A percentile compares a stretch with the other conserved stretches of the same genome.
These are phyloP conservation scores for Panellus pusillus DNA, from an alignment of 768 basidiomycete species.

Conservation along the genomic window DNA sequence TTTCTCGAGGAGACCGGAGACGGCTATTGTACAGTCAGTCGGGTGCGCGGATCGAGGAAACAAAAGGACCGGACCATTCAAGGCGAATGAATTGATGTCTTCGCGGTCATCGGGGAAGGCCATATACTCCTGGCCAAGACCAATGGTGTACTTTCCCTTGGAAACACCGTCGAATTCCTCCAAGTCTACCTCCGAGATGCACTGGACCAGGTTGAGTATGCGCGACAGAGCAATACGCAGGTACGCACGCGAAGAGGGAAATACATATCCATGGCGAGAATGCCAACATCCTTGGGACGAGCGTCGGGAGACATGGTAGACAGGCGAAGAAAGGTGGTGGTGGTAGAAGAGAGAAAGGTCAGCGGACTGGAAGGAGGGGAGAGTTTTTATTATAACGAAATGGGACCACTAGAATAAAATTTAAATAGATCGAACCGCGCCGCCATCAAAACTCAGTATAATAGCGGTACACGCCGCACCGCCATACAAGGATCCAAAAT, in stretches of 20 bases:
- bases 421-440: background rate
- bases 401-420: slow-evolving; percentile 6
- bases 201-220: slow-evolving; percentile 46
- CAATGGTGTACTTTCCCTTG: slow-evolving; percentile 98
- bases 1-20: slow-evolving; percentile 86
- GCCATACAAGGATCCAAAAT: too few species aligned
- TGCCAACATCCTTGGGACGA: slow-evolving; percentile 91
- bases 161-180: slow-evolving; percentile 93
- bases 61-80: slow-evolving; percentile 67
- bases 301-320: slow-evolving; percentile 26
- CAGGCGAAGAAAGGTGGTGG: slow-evolving; percentile 29
- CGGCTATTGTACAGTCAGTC: slow-evolving; percentile 50
- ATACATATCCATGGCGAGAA: slow-evolving; percentile 92
- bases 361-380: background rate
- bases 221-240: background rate
- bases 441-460: too few species aligned
- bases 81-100: slow-evolving; percentile 97
- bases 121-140: slow-evolving; percentile 97
- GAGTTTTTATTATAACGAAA: too few species aligned
- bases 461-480: too few species aligned
- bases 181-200: slow-evolving; percentile 93
- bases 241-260: slow-evolving; percentile 82
- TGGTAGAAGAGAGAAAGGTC: slow-evolving; percentile 20
- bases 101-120: slow-evolving; percentile 98
- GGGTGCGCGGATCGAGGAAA: background rate